These are phyloP conservation scores for Paxillus ammoniavirescens DNA, from an alignment of 768 basidiomycete genomes.

Conservation along the genomic window DNA sequence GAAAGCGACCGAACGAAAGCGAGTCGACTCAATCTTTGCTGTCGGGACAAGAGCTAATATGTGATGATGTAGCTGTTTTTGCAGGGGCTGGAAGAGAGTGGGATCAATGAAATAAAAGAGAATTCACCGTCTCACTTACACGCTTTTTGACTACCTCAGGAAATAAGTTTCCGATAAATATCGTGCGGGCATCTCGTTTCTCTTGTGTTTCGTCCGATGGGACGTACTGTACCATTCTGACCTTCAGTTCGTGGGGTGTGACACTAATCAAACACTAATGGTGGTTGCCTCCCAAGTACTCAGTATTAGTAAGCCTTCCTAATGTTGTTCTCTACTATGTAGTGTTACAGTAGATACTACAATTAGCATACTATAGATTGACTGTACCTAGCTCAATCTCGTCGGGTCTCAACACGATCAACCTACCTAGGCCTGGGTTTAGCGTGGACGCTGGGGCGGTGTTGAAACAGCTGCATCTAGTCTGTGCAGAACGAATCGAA, in stretches of 20 bases:
- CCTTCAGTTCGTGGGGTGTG: conserved; percentile 2
- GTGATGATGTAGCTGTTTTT: conserved; percentile 76
- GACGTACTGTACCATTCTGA: conserved; percentile 43
- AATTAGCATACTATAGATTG: too few relatives aligned
- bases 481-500: too few relatives aligned
- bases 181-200: conserved; percentile 74
- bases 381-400: too few relatives aligned
- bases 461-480: too few relatives aligned
- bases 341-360: too few relatives aligned
- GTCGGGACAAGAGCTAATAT: conserved; percentile 67
- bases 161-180: conserved; percentile 90
- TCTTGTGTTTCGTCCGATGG: conserved; percentile 72
- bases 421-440: too few relatives aligned
- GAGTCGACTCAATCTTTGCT: conserved; percentile 86
- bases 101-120: neutral
- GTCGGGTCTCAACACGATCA: too few relatives aligned
- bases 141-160: conserved; percentile 73
- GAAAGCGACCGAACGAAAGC: conserved; percentile 94
- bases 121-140: conserved; percentile 42
- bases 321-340: too few relatives aligned
- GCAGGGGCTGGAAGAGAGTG: conserved; percentile 51
- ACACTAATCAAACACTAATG: too few relatives aligned
- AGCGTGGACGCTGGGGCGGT: too few relatives aligned
- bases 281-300: too few relatives aligned
- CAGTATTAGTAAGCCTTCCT: too few relatives aligned